Evolutionary conservation across 1,284 basidiomycete species (phyloP).

Genomic region (Marasmius sp.): DNA sequence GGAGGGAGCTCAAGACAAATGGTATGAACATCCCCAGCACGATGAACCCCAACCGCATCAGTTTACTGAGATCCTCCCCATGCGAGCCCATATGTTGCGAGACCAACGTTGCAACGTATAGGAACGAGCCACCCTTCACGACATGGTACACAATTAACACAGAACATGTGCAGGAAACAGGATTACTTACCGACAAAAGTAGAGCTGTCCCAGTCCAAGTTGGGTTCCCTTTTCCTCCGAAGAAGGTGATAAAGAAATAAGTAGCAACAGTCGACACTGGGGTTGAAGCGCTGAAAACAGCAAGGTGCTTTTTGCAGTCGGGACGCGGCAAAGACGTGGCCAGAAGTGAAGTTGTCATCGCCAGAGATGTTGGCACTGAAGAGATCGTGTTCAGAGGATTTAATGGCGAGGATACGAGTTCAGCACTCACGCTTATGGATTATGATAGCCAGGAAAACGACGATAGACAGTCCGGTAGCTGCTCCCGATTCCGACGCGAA

Average conservation of each 20-base stretch:
- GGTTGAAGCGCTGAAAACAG: conserved; percentile 80
- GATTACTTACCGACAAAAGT: conserved; percentile 67
- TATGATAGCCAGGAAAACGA: conserved; percentile 87
- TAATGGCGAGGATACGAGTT: not conserved
- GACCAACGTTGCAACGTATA: conserved; percentile 90
- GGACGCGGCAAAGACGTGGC: conserved; percentile 65
- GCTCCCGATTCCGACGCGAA: conserved; percentile 39
- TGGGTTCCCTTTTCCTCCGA: conserved; percentile 44
- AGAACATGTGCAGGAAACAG: not conserved
- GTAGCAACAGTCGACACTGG: conserved; percentile 75
- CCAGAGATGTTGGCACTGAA: conserved; percentile 82
- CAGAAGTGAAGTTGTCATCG: conserved; percentile 80
- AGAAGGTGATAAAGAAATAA: conserved; percentile 60
- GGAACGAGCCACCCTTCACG: conserved; percentile 86
- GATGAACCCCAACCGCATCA: conserved; percentile 52
- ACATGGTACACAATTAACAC: conserved; percentile 4
- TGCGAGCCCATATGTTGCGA: conserved; percentile 69
- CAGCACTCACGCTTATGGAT: conserved; percentile 77
- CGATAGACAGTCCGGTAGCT: conserved; percentile 57
- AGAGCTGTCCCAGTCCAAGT: conserved; percentile 75
- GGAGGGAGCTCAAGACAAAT: conserved; percentile 45
- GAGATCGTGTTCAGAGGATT: not conserved
- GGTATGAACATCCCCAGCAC: conserved; percentile 74
- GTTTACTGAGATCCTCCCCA: conserved; percentile 46
- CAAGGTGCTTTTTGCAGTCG: conserved; percentile 73